Base-by-base conservation (phyloP, 441 rosid genomes). In the Erodium trifolium region DNA sequence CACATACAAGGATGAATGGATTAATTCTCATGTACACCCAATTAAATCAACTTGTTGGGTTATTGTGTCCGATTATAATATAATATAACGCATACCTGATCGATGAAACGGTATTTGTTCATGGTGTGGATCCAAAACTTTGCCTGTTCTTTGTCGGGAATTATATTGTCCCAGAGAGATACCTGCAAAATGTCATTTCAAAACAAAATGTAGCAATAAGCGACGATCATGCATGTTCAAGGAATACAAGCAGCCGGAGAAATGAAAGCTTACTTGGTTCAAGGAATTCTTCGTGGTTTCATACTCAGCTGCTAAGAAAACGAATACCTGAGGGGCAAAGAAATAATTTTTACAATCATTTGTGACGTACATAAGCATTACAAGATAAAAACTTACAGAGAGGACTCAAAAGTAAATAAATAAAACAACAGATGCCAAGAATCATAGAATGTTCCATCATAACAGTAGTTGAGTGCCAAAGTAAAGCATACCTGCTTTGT, bases 131-230 rank as follows among this genome's bases (percentile, higher is more conserved):
- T 66, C 86, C 86, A 74, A 75, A 94, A 89, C 69, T 83, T 91
- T 13, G 96, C 97, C 45, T 79, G 78, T 74, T 88, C 96, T 81
- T 91, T 87, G 35, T 78, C 57, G 11, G 92, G 91, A 71, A 94
- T 88, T 35, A 94, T 94, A 9, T 84, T 92, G 82, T 94, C 97
- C 99, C 99, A 94, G 71, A 94, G 81, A 35, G 99, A 94, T 12
- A 90, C 87, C 99, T 94, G 69, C 68, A 31, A 27, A 18, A 68
- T 19, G 57, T 70, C 17, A 39, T 60, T 45, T 29, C 37, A 23
- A 55, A 59, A 49, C 5, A 19, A 49, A 2, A 11, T 2, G 17
- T n/a, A 49, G 16, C 57, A 51, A 51, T 13, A n/a, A 51, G 14
- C 59, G n/a, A 16, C 2, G 18, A 51, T 51, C n/a, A 5, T 12